phyloP scores from a whole-genome alignment of 1,139 yeast genomes.

The Suhomyces bolitotheri region DNA sequence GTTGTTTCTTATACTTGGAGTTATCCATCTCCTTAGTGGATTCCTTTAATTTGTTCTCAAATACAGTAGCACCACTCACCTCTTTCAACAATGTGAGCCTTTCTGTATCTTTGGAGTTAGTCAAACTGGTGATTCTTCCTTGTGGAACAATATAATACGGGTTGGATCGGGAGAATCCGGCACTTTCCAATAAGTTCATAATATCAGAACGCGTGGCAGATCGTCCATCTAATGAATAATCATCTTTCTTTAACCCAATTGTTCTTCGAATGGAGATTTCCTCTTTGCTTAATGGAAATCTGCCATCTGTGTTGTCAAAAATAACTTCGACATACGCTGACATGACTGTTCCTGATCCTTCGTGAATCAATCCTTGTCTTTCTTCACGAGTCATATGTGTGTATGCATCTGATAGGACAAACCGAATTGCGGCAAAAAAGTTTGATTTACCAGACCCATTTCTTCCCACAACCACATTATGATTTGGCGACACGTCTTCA shows the following conservation, averaged over 20 bases:
- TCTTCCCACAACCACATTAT: constrained; percentile 90
- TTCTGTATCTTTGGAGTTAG: constrained; percentile 86
- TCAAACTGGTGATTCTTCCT: constrained; percentile 81
- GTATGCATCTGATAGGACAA: constrained; percentile 88
- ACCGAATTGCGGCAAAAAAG: constrained; percentile 92
- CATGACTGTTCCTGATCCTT: constrained; percentile 89
- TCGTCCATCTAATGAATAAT: constrained; percentile 76
- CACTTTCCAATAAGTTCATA: constrained; percentile 81
- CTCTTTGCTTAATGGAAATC: constrained; percentile 68
- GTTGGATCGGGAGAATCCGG: constrained; percentile 87
- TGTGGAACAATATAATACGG: constrained; percentile 98
- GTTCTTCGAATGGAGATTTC: constrained; percentile 82
- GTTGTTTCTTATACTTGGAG: constrained; percentile 66
- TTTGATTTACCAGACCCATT: constrained; percentile 98
- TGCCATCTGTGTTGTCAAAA: constrained; percentile 76
- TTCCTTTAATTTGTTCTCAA: constrained; percentile 78
- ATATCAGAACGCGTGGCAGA: constrained; percentile 81
- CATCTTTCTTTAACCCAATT: constrained; percentile 90
- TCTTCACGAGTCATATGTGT: constrained; percentile 87
- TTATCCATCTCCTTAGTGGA: constrained; percentile 78
- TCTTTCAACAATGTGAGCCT: constrained; percentile 78
- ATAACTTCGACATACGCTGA: constrained; percentile 90
- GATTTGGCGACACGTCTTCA: constrained; percentile 74
- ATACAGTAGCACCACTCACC: constrained; percentile 93
- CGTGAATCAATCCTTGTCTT: constrained; percentile 84